Evolutionary conservation across 129 eudicot species (phyloP), one percentile per base, ranked within the genome.

Genomic region (Helichrysum umbraculigerum): DNA sequence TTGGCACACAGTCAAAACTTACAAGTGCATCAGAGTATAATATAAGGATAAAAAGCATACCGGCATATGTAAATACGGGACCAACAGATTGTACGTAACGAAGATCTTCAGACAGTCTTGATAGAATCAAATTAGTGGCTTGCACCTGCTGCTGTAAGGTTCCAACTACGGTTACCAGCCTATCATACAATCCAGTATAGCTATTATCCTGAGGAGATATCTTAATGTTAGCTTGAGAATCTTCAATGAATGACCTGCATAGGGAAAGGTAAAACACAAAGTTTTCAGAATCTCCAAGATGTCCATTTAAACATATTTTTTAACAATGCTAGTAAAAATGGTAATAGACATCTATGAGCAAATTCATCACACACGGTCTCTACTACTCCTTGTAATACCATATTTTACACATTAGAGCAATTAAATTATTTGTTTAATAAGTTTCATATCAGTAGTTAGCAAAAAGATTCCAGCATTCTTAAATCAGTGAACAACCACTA

Each of bases 221-320:
- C 77, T 91, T 91, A 52, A 94, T 94, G 77, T 85, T 87, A 81
- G 97, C 97, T 83, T 75, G 83, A 76, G 96, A 93, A 32, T 88
- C 96, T 81, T 93, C 97, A 76, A 93, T 93, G 71, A 93, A 80
- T 51, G 91, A 87, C 91, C 98, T 93, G 87, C 22, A 76, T 71
- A 14, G 47, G 73, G 60, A 62, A 68, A 66, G 16, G 63, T 12
- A 61, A 51, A 21, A 71, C 66, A 21, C 39, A 14, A 54, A 37
- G 68, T 68, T 44, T 21, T 39, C 59, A 81, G 75, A 74, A 66
- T 10, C 42, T 37, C 42, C 42, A 37, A 37, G 42, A 37, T 37
- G 42, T 37, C 42, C 42, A 37, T 37, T 37, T 1, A 7, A 10
- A 37, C 42, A 37, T 65, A 22, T n/a, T n/a, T n/a, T n/a, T n/a